Conservation (phyloP, 257 asterid genomes). For the Solanum paucissectum region DNA sequence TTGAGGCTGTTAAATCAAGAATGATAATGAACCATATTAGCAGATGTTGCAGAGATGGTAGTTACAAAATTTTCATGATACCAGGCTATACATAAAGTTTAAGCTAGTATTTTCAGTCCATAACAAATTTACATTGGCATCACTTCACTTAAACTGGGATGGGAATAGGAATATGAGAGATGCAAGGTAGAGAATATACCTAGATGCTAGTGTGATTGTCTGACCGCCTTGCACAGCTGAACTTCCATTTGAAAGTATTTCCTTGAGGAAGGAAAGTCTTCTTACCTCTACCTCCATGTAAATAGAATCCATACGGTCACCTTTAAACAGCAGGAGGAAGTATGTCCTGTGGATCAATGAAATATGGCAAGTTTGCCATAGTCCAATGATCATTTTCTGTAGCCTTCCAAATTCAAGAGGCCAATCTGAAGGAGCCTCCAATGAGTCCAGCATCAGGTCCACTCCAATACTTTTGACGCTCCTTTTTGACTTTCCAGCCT, state of each 20-base stretch:
- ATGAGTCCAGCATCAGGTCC: conserved; percentile 21
- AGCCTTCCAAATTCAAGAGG: conserved; percentile 31
- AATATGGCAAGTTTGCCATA: conserved; percentile 38
- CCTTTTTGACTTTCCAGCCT: conserved; percentile 10
- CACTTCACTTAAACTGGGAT: neutral
- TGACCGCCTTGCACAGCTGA: conserved; percentile 27
- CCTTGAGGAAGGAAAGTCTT: conserved; percentile 33
- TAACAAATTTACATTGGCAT: neutral
- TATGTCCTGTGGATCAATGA: conserved; percentile 44
- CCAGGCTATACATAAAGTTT: neutral
- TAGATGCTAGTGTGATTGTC: conserved; percentile 23
- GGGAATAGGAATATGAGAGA: neutral
- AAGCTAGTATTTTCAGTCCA: neutral
- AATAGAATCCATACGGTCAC: conserved; percentile 39
- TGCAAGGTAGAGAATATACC: conserved; percentile 14
- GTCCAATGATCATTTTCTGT: conserved; percentile 24
- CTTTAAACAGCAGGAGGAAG: conserved; percentile 42
- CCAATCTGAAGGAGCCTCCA: conserved; percentile 27
- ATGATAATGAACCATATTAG: neutral
- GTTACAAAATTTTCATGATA: neutral
- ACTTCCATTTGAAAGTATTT: conserved; percentile 28
- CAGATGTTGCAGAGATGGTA: neutral
- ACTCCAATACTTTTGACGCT: conserved; percentile 20
- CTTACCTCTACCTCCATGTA: conserved; percentile 47
- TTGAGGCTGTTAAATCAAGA: conserved; percentile 25